These are phyloP conservation scores for Lentinula lateritia DNA, from an alignment of 768 basidiomycete species.

Conservation along the genomic window DNA sequence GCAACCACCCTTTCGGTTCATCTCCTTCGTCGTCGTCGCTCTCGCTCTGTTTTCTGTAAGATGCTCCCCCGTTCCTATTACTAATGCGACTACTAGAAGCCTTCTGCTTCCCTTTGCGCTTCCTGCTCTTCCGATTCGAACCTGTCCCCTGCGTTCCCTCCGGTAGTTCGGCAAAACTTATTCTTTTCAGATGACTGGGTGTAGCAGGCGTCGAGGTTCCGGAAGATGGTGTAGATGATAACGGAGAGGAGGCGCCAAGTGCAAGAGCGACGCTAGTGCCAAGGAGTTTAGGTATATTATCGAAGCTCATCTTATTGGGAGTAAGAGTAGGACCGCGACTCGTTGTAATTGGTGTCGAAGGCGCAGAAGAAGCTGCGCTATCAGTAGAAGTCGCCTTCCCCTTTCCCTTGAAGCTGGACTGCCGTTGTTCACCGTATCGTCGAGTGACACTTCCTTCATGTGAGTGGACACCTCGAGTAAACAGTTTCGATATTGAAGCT, in stretches of 20 bases:
- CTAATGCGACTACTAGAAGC: not conserved
- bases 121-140: not conserved
- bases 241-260: constrained; percentile 14
- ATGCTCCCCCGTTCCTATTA: not conserved
- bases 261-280: constrained; percentile 14
- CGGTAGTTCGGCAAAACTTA: constrained; percentile 72
- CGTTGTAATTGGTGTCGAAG: not conserved
- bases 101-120: constrained; percentile 1
- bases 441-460: constrained; percentile 2
- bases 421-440: constrained; percentile 23
- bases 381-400: not conserved
- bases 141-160: constrained; percentile 17
- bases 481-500: constrained; percentile 72
- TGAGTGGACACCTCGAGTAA: constrained; percentile 49
- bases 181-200: constrained; percentile 58
- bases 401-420: constrained; percentile 37
- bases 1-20: not conserved
- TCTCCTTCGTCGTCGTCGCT: not conserved
- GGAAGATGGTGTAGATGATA: constrained; percentile 38
- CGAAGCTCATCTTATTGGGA: constrained; percentile 7
- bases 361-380: not conserved
- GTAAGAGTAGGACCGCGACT: not conserved
- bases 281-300: constrained; percentile 14
- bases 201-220: constrained; percentile 58
- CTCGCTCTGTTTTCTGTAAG: not conserved